These are phyloP conservation scores for Hyaloperonospora brassicae DNA, from an alignment of 352 stramenopile species.

Conservation along the genomic window DNA sequence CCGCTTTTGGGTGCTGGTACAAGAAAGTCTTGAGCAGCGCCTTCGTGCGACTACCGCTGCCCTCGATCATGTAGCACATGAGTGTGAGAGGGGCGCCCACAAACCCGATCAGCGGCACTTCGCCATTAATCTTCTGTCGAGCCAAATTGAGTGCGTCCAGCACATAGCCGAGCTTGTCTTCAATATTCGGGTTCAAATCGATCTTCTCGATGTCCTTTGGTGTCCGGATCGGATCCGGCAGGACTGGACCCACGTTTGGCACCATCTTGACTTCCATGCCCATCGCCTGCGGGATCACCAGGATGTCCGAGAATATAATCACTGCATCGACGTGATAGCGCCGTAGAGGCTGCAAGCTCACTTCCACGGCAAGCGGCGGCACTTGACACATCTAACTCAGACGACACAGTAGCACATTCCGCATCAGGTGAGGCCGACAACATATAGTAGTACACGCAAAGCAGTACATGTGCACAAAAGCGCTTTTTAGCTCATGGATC, in stretches of 20 bases:
- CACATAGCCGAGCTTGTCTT: slow-evolving; percentile 92
- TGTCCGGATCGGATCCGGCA: slow-evolving; percentile 62
- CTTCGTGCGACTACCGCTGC: slow-evolving; percentile 92
- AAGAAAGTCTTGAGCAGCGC: slow-evolving; percentile 93
- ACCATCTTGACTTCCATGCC: slow-evolving; percentile 96
- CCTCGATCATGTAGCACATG: slow-evolving; percentile 98
- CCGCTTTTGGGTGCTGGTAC: slow-evolving; percentile 87
- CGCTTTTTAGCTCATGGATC: no score
- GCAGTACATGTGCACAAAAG: no score
- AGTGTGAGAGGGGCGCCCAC: slow-evolving; percentile 95
- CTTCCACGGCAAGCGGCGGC: slow-evolving; percentile 88
- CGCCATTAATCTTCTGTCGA: slow-evolving; percentile 81
- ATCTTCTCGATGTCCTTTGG: slow-evolving; percentile 88
- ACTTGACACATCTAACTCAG: slow-evolving; percentile 69
- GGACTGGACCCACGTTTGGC: slow-evolving; percentile 87
- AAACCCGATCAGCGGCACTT: slow-evolving; percentile 97
- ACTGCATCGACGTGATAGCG: slow-evolving; percentile 92
- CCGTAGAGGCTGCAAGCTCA: slow-evolving; percentile 94
- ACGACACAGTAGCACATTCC: slow-evolving; percentile 2
- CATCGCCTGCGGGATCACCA: slow-evolving; percentile 96
- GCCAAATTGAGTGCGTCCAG: slow-evolving; percentile 93
- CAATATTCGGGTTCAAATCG: slow-evolving; percentile 85
- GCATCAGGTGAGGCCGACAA: background rate
- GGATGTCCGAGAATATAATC: slow-evolving; percentile 99
- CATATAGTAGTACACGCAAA: background rate